Conservation (phyloP, 2,329 filamentous ascomycete species). For the Aspergillus sp. region DNA sequence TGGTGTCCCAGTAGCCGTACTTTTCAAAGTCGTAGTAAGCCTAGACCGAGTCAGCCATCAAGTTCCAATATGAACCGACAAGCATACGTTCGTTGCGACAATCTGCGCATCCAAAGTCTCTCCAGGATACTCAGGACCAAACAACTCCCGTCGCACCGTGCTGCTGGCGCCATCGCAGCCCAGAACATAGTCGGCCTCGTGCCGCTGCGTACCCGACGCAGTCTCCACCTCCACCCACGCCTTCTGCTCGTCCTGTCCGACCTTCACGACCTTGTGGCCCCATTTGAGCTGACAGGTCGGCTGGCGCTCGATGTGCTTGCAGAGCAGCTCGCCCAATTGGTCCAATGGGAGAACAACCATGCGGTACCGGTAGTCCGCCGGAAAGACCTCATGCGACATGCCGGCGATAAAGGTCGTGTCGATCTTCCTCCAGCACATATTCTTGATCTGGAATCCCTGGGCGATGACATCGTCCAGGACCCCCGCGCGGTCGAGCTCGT, state of each 20-base stretch:
- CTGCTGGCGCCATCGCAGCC: conserved; percentile 53
- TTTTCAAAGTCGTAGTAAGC: conserved; percentile 62
- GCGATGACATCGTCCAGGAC: conserved; percentile 53
- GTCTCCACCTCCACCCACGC: conserved; percentile 43
- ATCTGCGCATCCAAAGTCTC: conserved; percentile 62
- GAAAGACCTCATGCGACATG: conserved; percentile 23
- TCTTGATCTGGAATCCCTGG: conserved; percentile 42
- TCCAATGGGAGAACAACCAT: conserved; percentile 48
- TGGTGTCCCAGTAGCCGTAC: conserved; percentile 31
- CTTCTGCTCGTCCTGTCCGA: conserved; percentile 47
- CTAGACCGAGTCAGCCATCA: conserved; percentile 33
- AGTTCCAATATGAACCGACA: conserved; percentile 1
- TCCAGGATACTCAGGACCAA: conserved; percentile 56
- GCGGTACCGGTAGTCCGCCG: conserved; percentile 30
- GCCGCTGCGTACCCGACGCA: conserved; percentile 5
- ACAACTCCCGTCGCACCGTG: conserved; percentile 48
- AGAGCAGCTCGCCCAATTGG: conserved; percentile 43
- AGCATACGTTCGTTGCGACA: conserved; percentile 59
- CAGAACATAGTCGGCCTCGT: conserved; percentile 53
- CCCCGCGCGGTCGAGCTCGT: conserved; percentile 59
- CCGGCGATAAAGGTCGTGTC: conserved; percentile 35
- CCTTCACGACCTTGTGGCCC: conserved; percentile 47
- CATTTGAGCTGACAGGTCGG: conserved; percentile 41
- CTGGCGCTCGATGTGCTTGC: conserved; percentile 36
- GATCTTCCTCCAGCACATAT: conserved; percentile 47